Conservation (phyloP, 148 eudicot species). For the Persicaria maculosa region DNA sequence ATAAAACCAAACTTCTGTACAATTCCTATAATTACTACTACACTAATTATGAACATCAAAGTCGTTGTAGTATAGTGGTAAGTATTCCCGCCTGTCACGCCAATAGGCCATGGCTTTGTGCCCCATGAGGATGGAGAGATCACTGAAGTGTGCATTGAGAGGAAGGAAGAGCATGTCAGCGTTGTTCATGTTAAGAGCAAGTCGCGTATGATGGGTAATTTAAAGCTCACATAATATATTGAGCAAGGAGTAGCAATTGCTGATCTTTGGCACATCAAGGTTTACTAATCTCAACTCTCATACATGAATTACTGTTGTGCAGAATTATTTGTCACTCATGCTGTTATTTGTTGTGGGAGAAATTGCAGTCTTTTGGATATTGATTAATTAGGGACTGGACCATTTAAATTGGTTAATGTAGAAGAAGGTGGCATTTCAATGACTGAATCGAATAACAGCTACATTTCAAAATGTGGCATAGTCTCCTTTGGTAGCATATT, state of each 20-base stretch:
- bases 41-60: neutral
- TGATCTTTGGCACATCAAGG: neutral
- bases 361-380: neutral
- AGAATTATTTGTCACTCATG: neutral
- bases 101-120: neutral
- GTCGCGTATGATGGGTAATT: neutral
- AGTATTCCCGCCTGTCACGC: slow-evolving; percentile 99
- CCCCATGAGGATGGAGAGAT: neutral
- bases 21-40: too few relatives aligned
- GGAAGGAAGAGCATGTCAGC: neutral
- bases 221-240: neutral
- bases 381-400: neutral
- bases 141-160: neutral
- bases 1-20: too few relatives aligned
- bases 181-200: neutral
- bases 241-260: neutral
- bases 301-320: neutral
- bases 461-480: neutral
- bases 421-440: neutral
- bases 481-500: too few relatives aligned
- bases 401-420: neutral
- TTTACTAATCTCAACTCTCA: neutral
- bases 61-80: slow-evolving; percentile 99
- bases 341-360: neutral
- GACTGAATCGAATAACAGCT: neutral